phyloP scores from a whole-genome alignment of 1,284 basidiomycete species.

The Chalciporus sp. region DNA sequence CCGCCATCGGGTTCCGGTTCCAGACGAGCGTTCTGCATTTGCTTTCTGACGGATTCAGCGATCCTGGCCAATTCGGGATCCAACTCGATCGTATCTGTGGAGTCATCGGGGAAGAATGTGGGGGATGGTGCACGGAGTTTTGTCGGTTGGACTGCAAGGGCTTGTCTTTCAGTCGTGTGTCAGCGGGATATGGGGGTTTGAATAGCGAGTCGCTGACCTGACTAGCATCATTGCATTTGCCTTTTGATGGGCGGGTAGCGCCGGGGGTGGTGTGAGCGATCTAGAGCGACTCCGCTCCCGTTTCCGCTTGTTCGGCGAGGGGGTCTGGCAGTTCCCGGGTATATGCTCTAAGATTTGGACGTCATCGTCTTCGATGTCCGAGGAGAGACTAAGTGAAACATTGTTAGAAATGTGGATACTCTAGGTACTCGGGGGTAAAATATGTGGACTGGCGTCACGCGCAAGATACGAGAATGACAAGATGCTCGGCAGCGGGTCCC shows the following conservation, averaged over 20 bases:
- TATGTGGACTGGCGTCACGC: background rate
- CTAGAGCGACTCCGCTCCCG: slow-evolving; percentile 59
- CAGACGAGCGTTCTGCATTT: slow-evolving; percentile 16
- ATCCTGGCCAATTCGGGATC: slow-evolving; percentile 66
- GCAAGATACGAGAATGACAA: background rate
- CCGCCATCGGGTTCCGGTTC: slow-evolving; percentile 33
- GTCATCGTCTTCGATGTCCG: slow-evolving; percentile 53
- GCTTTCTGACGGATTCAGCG: slow-evolving; percentile 40
- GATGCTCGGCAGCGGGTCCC: background rate
- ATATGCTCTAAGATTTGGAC: slow-evolving; percentile 39
- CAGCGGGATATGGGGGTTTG: slow-evolving; percentile 4
- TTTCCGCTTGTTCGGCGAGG: slow-evolving; percentile 40
- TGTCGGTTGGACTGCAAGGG: slow-evolving; percentile 41
- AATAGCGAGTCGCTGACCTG: slow-evolving; percentile 43
- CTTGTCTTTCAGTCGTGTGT: slow-evolving; percentile 42
- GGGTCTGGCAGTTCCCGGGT: slow-evolving; percentile 19
- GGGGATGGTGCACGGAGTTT: slow-evolving; percentile 49
- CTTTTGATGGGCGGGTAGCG: slow-evolving; percentile 50
- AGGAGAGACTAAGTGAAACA: slow-evolving; percentile 34
- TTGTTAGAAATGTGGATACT: slow-evolving; percentile 9
- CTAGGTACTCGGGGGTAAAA: background rate
- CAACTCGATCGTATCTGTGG: slow-evolving; percentile 49
- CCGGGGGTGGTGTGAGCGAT: slow-evolving; percentile 75
- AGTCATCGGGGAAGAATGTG: slow-evolving; percentile 44
- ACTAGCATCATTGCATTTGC: slow-evolving; percentile 57